Conservation (phyloP, 1,284 basidiomycete genomes). For the Serendipita sp. region DNA sequence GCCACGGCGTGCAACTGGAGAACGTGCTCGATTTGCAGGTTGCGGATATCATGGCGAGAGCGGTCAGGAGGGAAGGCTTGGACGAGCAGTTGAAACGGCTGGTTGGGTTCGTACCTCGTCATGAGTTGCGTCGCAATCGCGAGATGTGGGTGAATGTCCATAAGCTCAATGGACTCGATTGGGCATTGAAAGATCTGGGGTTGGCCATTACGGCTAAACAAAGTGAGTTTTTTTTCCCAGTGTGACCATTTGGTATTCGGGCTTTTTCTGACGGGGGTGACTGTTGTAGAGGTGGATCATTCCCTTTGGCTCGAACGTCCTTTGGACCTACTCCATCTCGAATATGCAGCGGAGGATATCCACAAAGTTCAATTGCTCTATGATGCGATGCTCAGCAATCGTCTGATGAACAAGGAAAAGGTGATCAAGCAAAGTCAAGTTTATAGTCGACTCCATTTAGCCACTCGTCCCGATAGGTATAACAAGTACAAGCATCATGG, state of each 20-base stretch:
- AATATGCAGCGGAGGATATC: background rate
- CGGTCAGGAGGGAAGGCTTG: background rate
- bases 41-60: background rate
- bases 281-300: background rate
- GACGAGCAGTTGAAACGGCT: background rate
- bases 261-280: background rate
- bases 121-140: background rate
- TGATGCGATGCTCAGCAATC: background rate
- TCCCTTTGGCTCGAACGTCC: background rate
- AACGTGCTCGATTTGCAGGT: background rate
- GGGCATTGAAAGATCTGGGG: background rate
- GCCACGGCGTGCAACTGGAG: background rate
- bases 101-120: background rate
- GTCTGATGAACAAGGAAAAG: background rate
- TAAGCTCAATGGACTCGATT: background rate
- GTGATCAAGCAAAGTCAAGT: background rate
- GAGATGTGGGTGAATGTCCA: background rate
- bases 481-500: background rate
- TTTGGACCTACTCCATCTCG: background rate
- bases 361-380: background rate
- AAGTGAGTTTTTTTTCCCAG: background rate
- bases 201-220: background rate
- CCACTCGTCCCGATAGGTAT: background rate
- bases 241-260: background rate
- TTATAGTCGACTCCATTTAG: background rate